Base-by-base conservation (phyloP, 768 basidiomycete genomes). In the Chalciporus piperatus region DNA sequence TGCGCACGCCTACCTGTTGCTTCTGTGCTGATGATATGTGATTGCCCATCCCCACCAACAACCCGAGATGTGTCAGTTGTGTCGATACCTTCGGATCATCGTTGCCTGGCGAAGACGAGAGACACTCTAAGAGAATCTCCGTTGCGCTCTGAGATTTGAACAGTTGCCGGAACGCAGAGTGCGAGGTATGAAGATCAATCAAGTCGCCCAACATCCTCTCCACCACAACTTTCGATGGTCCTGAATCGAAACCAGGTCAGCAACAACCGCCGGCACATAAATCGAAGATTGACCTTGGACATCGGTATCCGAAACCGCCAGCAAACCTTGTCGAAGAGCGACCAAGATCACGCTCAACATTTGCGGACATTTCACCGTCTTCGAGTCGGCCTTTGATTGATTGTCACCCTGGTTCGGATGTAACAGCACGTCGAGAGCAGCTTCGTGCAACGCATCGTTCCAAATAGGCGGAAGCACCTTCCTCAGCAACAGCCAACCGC, bases 401-500 rank as follows among this genome's bases (percentile, higher is more conserved):
- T 32, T 39, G 9, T 37, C 41, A 2, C 37, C 55, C 17, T 25
- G 49, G 2, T 42, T n/a, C 13, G 76, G 71, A 11, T 85, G 88
- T 4, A 89, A 63, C 14, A 95, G 70, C 3, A 93, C 66, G 52
- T 86, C 82, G 55, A 92, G 83, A 11, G 85, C 81, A 19, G 81
- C 80, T 22, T 74, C 74, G 52, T 91, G 85, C 13, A 94, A 83
- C 16, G 67, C 73, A 8, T 70, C 64, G 56, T 86, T 77, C 94
- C 94, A 96, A 41, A 76, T 72, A 19, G 66, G 59, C 0, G 92
- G 88, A 17, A 95, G 61, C 23, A 86, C 78, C 4, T 76, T 76
- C 63, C 83, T 86, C 32, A 96, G 64, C 3, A 87, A 75, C 41
- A 76, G 83, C 87, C 92, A 96, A 9, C 94, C 94, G 47, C 85